Evolutionary conservation across 495 filamentous ascomycete species (phyloP).

Genomic region (Podospora fimiseda): DNA sequence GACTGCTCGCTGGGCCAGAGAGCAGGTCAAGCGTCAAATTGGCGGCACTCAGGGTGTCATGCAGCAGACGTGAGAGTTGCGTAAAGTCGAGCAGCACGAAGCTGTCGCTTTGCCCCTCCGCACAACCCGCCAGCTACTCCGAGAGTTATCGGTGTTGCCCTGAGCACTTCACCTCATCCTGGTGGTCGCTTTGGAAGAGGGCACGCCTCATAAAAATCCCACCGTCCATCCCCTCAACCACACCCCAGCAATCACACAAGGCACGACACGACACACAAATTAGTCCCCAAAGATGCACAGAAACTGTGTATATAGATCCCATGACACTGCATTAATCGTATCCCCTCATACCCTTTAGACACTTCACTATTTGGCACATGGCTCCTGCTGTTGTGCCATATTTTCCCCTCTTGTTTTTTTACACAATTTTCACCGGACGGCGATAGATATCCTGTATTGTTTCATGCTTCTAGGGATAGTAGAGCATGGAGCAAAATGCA

Average conservation of each 20-base stretch:
- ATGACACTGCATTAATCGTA: constrained; percentile 17
- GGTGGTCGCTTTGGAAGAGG: constrained; percentile 13
- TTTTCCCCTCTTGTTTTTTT: constrained; percentile 16
- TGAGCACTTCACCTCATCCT: neutral
- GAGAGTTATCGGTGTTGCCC: constrained; percentile 10
- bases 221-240: constrained; percentile 13
- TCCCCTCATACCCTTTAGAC: constrained; percentile 23
- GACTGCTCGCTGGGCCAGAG: constrained; percentile 93
- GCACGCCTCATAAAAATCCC: constrained; percentile 9
- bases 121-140: neutral
- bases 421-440: constrained; percentile 16
- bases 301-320: constrained; percentile 30
- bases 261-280: constrained; percentile 22
- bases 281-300: constrained; percentile 24
- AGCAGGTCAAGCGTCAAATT: constrained; percentile 92
- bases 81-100: constrained; percentile 5
- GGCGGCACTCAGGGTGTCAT: constrained; percentile 44
- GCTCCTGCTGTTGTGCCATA: constrained; percentile 18
- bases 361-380: constrained; percentile 18
- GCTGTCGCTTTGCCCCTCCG: constrained; percentile 7
- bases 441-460: constrained; percentile 31
- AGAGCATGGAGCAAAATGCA: constrained; percentile 20
- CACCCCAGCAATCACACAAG: constrained; percentile 20
- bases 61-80: constrained; percentile 38
- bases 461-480: constrained; percentile 20